Evolutionary conservation across 768 basidiomycete species (phyloP), one percentile per base, ranked within the genome.

Genomic region (Lactarius psammicola): DNA sequence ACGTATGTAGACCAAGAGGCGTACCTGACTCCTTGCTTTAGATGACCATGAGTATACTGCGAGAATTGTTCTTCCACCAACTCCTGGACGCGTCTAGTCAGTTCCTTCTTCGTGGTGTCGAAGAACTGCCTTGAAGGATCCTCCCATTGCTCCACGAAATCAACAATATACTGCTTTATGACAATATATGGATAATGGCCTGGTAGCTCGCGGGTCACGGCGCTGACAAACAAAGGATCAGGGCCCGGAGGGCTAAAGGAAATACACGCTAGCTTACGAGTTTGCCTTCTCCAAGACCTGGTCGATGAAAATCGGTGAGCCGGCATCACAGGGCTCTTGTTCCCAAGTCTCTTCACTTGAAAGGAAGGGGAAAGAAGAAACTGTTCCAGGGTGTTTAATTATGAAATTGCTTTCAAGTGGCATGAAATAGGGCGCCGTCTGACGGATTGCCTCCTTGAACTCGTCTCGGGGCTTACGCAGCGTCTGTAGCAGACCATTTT

Each of bases 191-290:
- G 87, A 62, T 83, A 86, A 62, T 82, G 80, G 2, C 82, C 85
- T 0, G 87, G 88, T 0, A 90, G 80, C 71, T 91, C 88, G 4
- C 88, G 84, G 0, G 88, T 87, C 6, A 85, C 79, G 2, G 87
- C 82, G 17, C 88, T 90, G 61, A 23, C 36, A 59, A 49, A 18
- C 31, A 40, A 13, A 23, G 36, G 20, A 42, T 60, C 18, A 65
- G 38, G 23, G 36, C 23, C 34, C 13, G 13, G n/a, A 34, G 55
- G 38, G 33, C 1, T 51, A 8, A 58, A 11, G 7, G 1, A 46
- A 49, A 9, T 28, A 33, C 17, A 4, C 23, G 68, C n/a, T 38
- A 2, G 71, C 82, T 42, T 72, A 85, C 85, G 73, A 70, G 34
- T 79, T 69, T 1, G 81, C 82, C 8, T 72, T 71, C n/a, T 73